phyloP scores from a whole-genome alignment of 306 rosid species.

The Trifolium dubium region DNA sequence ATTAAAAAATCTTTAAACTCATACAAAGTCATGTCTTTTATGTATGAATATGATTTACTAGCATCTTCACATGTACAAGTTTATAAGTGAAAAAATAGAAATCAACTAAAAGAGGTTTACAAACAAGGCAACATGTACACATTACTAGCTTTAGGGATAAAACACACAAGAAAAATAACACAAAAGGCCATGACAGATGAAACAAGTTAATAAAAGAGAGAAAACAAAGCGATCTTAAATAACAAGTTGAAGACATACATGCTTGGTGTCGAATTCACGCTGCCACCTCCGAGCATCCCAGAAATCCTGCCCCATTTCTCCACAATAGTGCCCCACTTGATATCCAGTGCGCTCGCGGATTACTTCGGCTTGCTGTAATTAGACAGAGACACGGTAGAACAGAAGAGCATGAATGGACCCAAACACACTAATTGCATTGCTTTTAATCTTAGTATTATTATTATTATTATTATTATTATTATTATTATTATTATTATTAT shows the following conservation, averaged over 20 bases:
- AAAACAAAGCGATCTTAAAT: not conserved
- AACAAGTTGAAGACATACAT: constrained; percentile 56
- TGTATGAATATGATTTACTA: not conserved
- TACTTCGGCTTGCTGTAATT: constrained; percentile 95
- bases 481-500: too few relatives aligned
- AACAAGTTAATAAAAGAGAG: constrained; percentile 18
- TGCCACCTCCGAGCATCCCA: constrained; percentile 99
- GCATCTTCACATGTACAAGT: not conserved
- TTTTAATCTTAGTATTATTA: not conserved
- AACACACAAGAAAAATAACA: not conserved
- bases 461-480: too few relatives aligned
- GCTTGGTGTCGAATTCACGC: constrained; percentile 86
- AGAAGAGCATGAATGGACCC: constrained; percentile 9
- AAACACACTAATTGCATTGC: not conserved
- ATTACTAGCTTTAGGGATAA: constrained; percentile 4
- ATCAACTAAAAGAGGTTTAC: constrained; percentile 10
- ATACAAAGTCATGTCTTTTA: constrained; percentile 10
- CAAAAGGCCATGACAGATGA: not conserved
- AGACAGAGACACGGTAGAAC: constrained; percentile 28
- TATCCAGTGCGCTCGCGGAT: constrained; percentile 95
- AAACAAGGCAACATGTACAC: constrained; percentile 7
- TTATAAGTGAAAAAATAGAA: not conserved
- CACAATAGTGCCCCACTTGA: constrained; percentile 96
- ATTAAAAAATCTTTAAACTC: not conserved
- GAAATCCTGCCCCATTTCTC: constrained; percentile 99